phyloP scores from a whole-genome alignment of 768 basidiomycete species.

The Phaeotremella skinneri region DNA sequence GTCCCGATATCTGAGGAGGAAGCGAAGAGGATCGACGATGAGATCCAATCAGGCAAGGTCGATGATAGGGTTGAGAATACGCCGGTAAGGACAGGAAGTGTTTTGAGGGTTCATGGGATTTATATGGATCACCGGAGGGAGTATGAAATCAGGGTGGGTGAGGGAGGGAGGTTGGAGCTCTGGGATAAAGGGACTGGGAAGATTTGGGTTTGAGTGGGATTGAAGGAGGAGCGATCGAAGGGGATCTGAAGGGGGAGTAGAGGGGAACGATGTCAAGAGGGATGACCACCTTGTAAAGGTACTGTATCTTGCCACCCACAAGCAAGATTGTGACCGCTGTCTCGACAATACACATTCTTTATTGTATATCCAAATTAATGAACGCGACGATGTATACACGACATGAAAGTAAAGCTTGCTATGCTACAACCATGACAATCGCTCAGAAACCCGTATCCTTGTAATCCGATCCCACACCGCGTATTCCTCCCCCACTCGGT shows the following conservation, averaged over 20 bases:
- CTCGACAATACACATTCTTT: too few relatives aligned
- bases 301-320: too few relatives aligned
- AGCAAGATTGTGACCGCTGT: too few relatives aligned
- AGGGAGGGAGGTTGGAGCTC: constrained; percentile 33
- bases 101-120: constrained; percentile 41
- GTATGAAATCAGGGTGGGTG: constrained; percentile 34
- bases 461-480: constrained; percentile 16
- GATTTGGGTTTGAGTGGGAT: neutral
- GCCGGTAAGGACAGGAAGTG: constrained; percentile 27
- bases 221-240: too few relatives aligned
- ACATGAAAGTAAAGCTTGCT: too few relatives aligned
- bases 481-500: neutral
- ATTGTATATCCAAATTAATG: too few relatives aligned
- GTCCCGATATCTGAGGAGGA: constrained; percentile 10
- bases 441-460: constrained; percentile 24
- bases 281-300: too few relatives aligned
- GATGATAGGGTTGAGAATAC: constrained; percentile 33
- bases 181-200: constrained; percentile 28
- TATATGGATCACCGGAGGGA: constrained; percentile 42
- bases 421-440: too few relatives aligned
- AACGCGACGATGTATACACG: too few relatives aligned
- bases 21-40: constrained; percentile 17
- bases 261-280: too few relatives aligned
- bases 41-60: constrained; percentile 14
- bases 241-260: too few relatives aligned